Evolutionary conservation across 176 grass and related monocot genomes (phyloP), one percentile per base, ranked within the genome.

Genomic region (Tillandsia fasciculata): DNA sequence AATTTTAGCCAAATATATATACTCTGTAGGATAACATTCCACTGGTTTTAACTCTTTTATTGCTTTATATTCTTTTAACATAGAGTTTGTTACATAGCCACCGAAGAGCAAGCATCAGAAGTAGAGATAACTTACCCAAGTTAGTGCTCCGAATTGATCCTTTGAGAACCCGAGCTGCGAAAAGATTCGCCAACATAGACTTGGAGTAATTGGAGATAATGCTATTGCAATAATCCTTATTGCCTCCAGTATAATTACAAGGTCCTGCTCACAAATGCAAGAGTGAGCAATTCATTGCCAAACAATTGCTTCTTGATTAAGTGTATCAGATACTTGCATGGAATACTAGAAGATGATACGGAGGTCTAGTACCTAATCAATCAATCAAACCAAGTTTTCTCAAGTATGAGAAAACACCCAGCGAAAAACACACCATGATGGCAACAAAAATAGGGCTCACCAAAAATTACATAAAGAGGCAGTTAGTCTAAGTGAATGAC

Each of bases 141-240:
- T 85, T 69, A 82, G 68, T 74, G 75, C 52, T 51, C 79, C 80
- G 79, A 83, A 90, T 69, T 92, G 86, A 29, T 92, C 89, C 57
- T 92, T 66, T 14, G 93, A 83, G 72, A 90, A 92, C 67, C 93
- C 89, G 77, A 92, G 89, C 71, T 97, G 93, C 57, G 75, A 67
- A 70, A 92, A 87, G 74, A 97, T 92, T 74, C 84, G 82, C 58
- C 72, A 79, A 28, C 78, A 97, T 67, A 97, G 77, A 85, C 93
- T 92, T 65, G 93, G 93, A 66, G 86, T 68, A 48, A 97, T 73
- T 20, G 93, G 93, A 85, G 81, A 87, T 70, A 97, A 15, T 10
- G 86, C 79, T 69, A 91, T 83, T 14, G 89, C 89, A 80, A 92
- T 90, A 79, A 97, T 97, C 77, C 93, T 97, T 86, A 92, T 78